These are phyloP conservation scores for Aspergillus oerlinghausenensis DNA, from an alignment of 2,329 filamentous ascomycete genomes.

Conservation along the genomic window DNA sequence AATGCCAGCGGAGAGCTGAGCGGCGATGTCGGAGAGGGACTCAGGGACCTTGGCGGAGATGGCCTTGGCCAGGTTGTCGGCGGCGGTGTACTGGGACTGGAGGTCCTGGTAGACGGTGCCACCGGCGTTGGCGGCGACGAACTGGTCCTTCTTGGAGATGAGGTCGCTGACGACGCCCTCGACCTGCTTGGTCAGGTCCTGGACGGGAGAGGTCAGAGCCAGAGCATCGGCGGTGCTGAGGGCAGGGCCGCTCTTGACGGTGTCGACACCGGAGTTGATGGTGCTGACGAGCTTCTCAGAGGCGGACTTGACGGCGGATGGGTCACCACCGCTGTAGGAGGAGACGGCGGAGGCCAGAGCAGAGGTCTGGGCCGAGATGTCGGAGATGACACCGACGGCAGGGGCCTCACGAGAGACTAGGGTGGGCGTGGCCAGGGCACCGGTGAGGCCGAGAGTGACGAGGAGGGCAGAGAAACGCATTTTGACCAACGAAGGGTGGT, in stretches of 20 bases:
- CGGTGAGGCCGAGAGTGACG: slow-evolving; percentile 19
- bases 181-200: neutral
- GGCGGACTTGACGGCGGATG: slow-evolving; percentile 17
- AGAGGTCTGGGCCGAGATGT: slow-evolving; percentile 16
- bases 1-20: slow-evolving; percentile 19
- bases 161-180: slow-evolving; percentile 10
- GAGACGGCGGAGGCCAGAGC: slow-evolving; percentile 21
- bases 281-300: slow-evolving; percentile 18
- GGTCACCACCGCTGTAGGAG: slow-evolving; percentile 22
- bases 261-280: slow-evolving; percentile 24
- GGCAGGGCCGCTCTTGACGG: slow-evolving; percentile 16
- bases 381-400: slow-evolving; percentile 16
- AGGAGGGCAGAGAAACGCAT: slow-evolving; percentile 22
- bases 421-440: slow-evolving; percentile 19
- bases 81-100: slow-evolving; percentile 18
- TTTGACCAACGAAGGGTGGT: slow-evolving; percentile 11
- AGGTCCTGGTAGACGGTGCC: slow-evolving; percentile 13
- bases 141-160: slow-evolving; percentile 19
- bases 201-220: slow-evolving; percentile 17
- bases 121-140: slow-evolving; percentile 18
- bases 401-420: slow-evolving; percentile 13
- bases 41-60: slow-evolving; percentile 24
- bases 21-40: slow-evolving; percentile 15
- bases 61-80: slow-evolving; percentile 16
- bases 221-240: slow-evolving; percentile 26